Evolutionary conservation across 108 stramenopile genomes (phyloP).

Genomic region (Poteriospumella lacustris): DNA sequence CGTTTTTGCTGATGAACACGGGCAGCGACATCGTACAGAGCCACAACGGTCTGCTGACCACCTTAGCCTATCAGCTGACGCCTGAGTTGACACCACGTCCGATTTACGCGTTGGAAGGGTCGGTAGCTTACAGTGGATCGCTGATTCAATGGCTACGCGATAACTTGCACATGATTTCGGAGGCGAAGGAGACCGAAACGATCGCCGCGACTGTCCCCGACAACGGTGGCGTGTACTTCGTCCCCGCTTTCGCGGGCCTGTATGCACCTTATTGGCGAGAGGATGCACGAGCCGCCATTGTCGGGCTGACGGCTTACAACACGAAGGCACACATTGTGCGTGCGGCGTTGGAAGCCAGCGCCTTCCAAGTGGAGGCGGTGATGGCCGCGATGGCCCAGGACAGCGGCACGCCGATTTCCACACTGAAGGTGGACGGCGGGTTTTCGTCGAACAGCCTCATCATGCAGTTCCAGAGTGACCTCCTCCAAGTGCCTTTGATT

Average conservation of each 20-base stretch:
- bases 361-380: constrained; percentile 80
- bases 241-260: constrained; percentile 91
- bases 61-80: constrained; percentile 83
- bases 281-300: constrained; percentile 84
- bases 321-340: constrained; percentile 77
- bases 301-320: constrained; percentile 83
- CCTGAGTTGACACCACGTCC: constrained; percentile 22
- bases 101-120: constrained; percentile 93
- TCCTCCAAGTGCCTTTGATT: constrained; percentile 72
- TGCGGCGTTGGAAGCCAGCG: constrained; percentile 86
- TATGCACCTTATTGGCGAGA: constrained; percentile 92
- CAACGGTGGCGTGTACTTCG: constrained; percentile 88
- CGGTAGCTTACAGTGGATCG: constrained; percentile 80
- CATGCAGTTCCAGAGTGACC: constrained; percentile 96
- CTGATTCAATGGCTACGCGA: constrained; percentile 95
- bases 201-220: constrained; percentile 60
- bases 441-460: constrained; percentile 78
- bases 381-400: constrained; percentile 73
- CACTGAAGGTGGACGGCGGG: constrained; percentile 85
- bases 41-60: constrained; percentile 82
- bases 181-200: constrained; percentile 74
- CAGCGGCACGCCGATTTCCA: not conserved
- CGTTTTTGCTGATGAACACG: constrained; percentile 97
- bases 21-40: constrained; percentile 56
- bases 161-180: constrained; percentile 71